Evolutionary conservation across 495 filamentous ascomycete genomes (phyloP).

Genomic region (Halenospora varia): DNA sequence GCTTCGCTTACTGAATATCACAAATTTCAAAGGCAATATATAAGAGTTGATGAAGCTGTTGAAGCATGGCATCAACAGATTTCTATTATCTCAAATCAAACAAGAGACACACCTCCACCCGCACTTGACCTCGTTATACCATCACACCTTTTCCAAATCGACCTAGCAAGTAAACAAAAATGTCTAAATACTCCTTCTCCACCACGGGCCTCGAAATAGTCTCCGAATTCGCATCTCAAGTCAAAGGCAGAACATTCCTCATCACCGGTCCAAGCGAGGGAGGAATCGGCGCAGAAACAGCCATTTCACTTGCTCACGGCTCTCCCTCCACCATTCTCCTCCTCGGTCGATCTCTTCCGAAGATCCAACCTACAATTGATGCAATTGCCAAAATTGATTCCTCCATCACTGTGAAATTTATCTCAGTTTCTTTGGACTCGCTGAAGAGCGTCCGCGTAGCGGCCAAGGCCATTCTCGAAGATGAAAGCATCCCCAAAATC

Average conservation of each 20-base stretch:
- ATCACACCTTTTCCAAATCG: too few species aligned
- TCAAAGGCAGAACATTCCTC: slow-evolving; percentile 27
- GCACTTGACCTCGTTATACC: too few species aligned
- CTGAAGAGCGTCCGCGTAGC: slow-evolving; percentile 46
- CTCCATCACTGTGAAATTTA: slow-evolving; percentile 24
- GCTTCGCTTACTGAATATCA: too few species aligned
- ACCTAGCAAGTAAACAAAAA: too few species aligned
- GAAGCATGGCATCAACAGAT: too few species aligned
- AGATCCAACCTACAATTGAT: slow-evolving; percentile 34
- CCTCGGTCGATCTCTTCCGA: slow-evolving; percentile 34
- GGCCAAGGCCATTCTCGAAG: slow-evolving; percentile 38
- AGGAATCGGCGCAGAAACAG: slow-evolving; percentile 46
- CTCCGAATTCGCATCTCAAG: slow-evolving; percentile 34
- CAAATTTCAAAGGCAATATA: too few species aligned
- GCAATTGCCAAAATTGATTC: slow-evolving; percentile 17
- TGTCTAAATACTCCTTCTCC: neutral
- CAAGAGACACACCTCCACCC: too few species aligned
- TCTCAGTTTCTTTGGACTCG: slow-evolving; percentile 44
- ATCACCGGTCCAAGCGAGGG: slow-evolving; percentile 45
- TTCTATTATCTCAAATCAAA: too few species aligned
- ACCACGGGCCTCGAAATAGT: slow-evolving; percentile 31
- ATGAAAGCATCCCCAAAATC: slow-evolving; percentile 43
- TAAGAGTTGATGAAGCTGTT: too few species aligned
- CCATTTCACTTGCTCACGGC: slow-evolving; percentile 38
- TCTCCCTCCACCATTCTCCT: slow-evolving; percentile 39